Evolutionary conservation across 495 filamentous ascomycete species (phyloP).

Genomic region (Hypoxylon perforatum): DNA sequence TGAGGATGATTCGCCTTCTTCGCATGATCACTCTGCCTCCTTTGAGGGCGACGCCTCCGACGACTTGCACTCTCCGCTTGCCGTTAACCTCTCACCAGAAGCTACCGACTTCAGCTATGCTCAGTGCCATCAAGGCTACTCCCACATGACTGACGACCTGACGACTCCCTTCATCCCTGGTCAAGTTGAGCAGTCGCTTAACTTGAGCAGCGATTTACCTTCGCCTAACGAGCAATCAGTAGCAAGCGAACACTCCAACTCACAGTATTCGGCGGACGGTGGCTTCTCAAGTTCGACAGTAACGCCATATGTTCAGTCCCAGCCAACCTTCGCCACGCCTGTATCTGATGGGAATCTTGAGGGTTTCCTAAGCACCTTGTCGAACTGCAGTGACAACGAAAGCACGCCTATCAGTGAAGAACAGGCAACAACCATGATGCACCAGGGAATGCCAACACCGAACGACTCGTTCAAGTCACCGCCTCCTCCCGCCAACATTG

Average conservation of each 20-base stretch:
- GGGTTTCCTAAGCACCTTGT: background rate
- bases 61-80: conserved; percentile 21
- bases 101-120: background rate
- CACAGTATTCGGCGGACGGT: conserved; percentile 20
- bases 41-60: background rate
- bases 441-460: conserved; percentile 41
- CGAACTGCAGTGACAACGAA: background rate
- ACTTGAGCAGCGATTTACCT: conserved; percentile 9
- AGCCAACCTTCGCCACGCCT: conserved; percentile 18
- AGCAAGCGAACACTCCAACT: conserved; percentile 2
- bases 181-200: conserved; percentile 1
- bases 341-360: conserved; percentile 13
- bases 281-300: conserved; percentile 16
- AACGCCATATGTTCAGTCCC: conserved; percentile 26
- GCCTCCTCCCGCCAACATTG: conserved; percentile 59
- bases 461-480: conserved; percentile 58
- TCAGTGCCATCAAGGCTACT: conserved; percentile 17
- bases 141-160: background rate
- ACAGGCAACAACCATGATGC: conserved; percentile 6
- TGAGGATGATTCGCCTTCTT: conserved; percentile 10
- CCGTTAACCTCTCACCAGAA: conserved; percentile 17
- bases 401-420: conserved; percentile 19
- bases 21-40: conserved; percentile 9
- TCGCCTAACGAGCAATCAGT: conserved; percentile 23
- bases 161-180: conserved; percentile 4